Evolutionary conservation across 2,329 filamentous ascomycete genomes (phyloP), one percentile per base, ranked within the genome.

Genomic region (Paraphaeosphaeria minitans): DNA sequence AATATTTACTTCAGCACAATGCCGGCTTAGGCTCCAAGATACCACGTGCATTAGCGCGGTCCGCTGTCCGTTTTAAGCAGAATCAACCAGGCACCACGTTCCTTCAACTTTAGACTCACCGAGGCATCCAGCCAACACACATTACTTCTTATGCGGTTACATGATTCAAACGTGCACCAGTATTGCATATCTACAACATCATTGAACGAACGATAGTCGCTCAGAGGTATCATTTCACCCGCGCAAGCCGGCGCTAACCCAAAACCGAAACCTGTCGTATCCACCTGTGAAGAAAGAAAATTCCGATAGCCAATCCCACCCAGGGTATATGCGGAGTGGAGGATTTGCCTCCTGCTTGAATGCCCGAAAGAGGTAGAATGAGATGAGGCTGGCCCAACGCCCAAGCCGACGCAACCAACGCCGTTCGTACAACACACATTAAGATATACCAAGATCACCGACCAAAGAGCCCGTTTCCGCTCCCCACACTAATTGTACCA

Each of bases 401-500:
- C 22, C 19, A 39, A 48, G n/a, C 41, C 43, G 16, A 41, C 24
- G n/a, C 21, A 35, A 39, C 43, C 43, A 55, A 48, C 22, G 45
- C 35, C 46, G 21, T 31, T 46, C 48, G 19, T 35, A 53, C 39
- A 53, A 49, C 60, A 58, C 48, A 55, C 21, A 52, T 53, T 37
- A 53, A 56, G 14, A 47, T 12, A 16, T 29, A 50, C 41, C 37
- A 35, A 41, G 29, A 46, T 70, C 62, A 76, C 52, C 74, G 68
- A 16, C 72, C 69, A 45, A 75, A 75, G 9, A 76, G 58, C 31
- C 69, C 57, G 50, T 56, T 60, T 16, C 63, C 69, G 50, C 61
- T 73, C 10, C 72, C 72, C 41, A 75, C 69, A 48, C 67, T 72
- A 21, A 74, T 64, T n/a, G 70, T 58, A 31, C 71, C 71, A 31